phyloP scores from a whole-genome alignment of 192 early-diverging fungal species.

The Obelidium mucronatum region DNA sequence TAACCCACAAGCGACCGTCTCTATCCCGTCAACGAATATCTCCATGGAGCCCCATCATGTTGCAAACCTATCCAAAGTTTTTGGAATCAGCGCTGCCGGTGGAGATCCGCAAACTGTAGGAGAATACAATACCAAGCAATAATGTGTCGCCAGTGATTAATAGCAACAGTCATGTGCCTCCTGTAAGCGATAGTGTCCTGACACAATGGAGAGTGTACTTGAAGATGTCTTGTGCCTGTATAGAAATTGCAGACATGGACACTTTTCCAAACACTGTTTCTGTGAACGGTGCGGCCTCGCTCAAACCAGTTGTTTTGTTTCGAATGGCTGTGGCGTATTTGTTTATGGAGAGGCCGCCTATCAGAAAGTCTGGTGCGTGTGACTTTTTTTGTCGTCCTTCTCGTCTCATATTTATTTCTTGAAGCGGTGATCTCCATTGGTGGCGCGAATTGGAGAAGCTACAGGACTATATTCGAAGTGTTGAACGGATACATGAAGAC shows the following conservation, averaged over 20 bases:
- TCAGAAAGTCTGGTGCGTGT: conserved; percentile 76
- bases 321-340: conserved; percentile 71
- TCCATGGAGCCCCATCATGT: conserved; percentile 17
- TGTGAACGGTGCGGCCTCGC: neutral
- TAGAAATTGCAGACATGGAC: conserved; percentile 48
- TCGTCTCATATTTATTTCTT: too few species aligned
- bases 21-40: neutral
- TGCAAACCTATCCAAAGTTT: conserved; percentile 30
- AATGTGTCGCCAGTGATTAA: neutral
- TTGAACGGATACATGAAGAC: conserved; percentile 63
- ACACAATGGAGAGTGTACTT: conserved; percentile 80
- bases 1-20: conserved; percentile 53
- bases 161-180: neutral
- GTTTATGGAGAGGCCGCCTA: conserved; percentile 66
- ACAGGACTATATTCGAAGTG: conserved; percentile 73
- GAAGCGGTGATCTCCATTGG: conserved; percentile 71
- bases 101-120: neutral
- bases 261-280: neutral
- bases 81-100: conserved; percentile 14
- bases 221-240: conserved; percentile 74
- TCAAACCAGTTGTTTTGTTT: conserved; percentile 59
- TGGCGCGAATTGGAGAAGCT: conserved; percentile 68
- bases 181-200: conserved; percentile 62
- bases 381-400: too few species aligned
- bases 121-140: conserved; percentile 19